Evolutionary conservation across 2,329 filamentous ascomycete species (phyloP).

Genomic region (Nemania bipapillata): DNA sequence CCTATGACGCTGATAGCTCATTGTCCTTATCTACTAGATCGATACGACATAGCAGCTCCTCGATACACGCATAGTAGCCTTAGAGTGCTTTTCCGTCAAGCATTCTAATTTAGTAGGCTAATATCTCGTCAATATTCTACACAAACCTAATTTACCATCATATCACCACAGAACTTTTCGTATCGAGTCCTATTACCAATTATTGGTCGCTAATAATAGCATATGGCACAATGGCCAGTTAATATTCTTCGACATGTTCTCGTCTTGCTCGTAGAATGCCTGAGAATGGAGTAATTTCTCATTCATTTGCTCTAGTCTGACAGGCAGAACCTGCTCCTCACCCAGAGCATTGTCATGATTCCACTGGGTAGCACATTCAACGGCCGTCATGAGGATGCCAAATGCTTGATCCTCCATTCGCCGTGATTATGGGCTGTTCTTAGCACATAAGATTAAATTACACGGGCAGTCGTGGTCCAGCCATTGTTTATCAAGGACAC

Average conservation of each 20-base stretch:
- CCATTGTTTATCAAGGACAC: constrained; percentile 61
- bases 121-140: too few relatives aligned
- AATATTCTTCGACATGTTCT: not conserved
- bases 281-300: not conserved
- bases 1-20: too few relatives aligned
- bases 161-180: not conserved
- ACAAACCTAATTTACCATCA: too few relatives aligned
- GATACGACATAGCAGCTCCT: too few relatives aligned
- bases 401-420: constrained; percentile 37
- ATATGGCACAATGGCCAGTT: not conserved
- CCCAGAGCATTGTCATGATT: not conserved
- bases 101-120: not conserved
- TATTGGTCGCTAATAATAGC: not conserved
- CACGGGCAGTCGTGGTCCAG: constrained; percentile 30
- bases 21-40: too few relatives aligned
- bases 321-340: not conserved
- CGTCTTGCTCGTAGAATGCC: not conserved
- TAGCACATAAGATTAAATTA: constrained; percentile 52
- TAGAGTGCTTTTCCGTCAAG: not conserved
- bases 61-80: too few relatives aligned
- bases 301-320: constrained; percentile 4
- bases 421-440: constrained; percentile 37
- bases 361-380: constrained; percentile 3
- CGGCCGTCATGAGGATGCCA: constrained; percentile 9
- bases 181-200: not conserved